Conservation (phyloP, 2,329 filamentous ascomycete genomes). For the Shiraia bambusicola region DNA sequence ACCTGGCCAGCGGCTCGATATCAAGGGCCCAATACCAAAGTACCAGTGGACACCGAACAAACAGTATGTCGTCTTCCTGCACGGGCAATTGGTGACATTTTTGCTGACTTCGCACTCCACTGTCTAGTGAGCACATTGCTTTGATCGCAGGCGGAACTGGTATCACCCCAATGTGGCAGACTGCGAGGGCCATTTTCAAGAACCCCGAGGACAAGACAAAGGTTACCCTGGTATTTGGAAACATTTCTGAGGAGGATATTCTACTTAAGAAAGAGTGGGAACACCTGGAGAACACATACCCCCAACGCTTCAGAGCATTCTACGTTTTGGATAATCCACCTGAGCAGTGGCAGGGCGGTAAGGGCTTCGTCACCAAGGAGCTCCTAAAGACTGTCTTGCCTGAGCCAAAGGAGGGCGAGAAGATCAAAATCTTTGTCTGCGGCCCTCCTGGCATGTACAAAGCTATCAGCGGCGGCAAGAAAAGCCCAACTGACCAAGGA, state of each 20-base stretch:
- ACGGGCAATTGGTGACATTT: not conserved
- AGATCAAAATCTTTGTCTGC: constrained; percentile 96
- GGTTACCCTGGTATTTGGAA: constrained; percentile 92
- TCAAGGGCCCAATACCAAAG: constrained; percentile 96
- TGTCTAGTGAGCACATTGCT: constrained; percentile 65
- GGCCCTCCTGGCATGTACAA: constrained; percentile 93
- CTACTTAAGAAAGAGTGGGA: constrained; percentile 83
- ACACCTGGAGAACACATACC: constrained; percentile 90
- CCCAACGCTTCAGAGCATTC: constrained; percentile 91
- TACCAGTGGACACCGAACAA: constrained; percentile 90
- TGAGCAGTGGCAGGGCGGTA: constrained; percentile 72
- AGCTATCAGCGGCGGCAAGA: constrained; percentile 85
- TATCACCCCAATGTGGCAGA: constrained; percentile 98
- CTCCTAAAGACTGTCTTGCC: constrained; percentile 92
- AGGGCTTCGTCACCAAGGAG: constrained; percentile 85
- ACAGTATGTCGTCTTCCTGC: constrained; percentile 54
- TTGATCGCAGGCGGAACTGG: constrained; percentile 93
- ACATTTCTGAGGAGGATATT: constrained; percentile 86
- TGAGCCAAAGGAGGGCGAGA: constrained; percentile 78
- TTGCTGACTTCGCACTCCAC: constrained; percentile 8
- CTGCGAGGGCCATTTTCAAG: constrained; percentile 87
- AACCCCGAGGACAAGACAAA: constrained; percentile 97
- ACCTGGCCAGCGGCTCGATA: constrained; percentile 77
- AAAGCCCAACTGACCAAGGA: constrained; percentile 90
- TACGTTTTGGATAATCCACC: constrained; percentile 87